These are phyloP conservation scores for Chlorella sorokiniana DNA, from an alignment of 139 green algal genomes.

Conservation along the genomic window DNA sequence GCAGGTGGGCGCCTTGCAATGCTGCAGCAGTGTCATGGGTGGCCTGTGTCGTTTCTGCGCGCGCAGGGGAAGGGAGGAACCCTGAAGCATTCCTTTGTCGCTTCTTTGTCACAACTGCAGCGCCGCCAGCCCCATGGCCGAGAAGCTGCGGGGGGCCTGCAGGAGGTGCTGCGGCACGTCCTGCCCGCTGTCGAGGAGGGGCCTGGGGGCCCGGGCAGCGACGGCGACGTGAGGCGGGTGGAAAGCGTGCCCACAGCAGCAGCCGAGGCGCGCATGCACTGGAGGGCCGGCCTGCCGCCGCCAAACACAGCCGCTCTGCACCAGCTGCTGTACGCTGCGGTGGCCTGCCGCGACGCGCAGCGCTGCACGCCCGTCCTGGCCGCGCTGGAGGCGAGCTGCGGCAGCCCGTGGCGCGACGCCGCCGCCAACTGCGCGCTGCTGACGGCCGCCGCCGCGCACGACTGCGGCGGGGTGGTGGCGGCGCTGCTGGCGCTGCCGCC, in stretches of 20 bases:
- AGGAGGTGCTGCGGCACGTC: constrained; percentile 2
- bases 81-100: too few species aligned
- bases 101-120: background rate
- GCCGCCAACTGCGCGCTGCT: constrained; percentile 1
- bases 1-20: too few species aligned
- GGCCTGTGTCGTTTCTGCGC: too few species aligned
- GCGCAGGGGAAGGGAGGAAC: too few species aligned
- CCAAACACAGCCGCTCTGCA: background rate
- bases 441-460: constrained; percentile 7
- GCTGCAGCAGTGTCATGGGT: too few species aligned
- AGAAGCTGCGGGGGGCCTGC: constrained; percentile 13
- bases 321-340: background rate
- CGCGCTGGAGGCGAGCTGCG: background rate
- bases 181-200: background rate
- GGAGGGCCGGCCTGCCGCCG: too few species aligned
- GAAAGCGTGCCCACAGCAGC: background rate
- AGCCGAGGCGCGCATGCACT: too few species aligned
- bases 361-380: constrained; percentile 2
- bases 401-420: background rate
- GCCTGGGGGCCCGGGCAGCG: background rate
- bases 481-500: constrained; percentile 14
- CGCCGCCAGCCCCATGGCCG: background rate
- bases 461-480: background rate
- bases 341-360: constrained; percentile 2
- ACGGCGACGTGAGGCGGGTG: background rate